These are phyloP conservation scores for Macrophomina phaseolina DNA, from an alignment of 2,329 filamentous ascomycete genomes.

Conservation along the genomic window DNA sequence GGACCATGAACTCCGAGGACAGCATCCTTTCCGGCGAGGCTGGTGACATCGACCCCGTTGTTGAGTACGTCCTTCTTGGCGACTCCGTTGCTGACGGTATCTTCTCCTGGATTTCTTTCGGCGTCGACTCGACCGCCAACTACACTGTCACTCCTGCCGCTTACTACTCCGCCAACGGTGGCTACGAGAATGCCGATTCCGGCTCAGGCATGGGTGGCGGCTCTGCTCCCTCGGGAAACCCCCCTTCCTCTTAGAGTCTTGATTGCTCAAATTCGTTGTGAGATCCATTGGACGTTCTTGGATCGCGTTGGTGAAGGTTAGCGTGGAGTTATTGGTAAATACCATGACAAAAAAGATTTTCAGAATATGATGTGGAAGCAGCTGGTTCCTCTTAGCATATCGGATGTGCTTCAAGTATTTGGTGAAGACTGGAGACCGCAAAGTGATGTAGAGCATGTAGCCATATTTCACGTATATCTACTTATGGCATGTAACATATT, in stretches of 20 bases:
- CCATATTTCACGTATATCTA: no score
- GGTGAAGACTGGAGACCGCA: no score
- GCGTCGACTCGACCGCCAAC: constrained; percentile 23
- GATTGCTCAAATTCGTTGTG: neutral
- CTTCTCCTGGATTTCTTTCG: constrained; percentile 39
- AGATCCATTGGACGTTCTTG: neutral
- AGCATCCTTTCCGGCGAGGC: constrained; percentile 56
- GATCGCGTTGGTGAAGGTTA: neutral
- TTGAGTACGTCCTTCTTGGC: constrained; percentile 64
- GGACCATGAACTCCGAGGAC: constrained; percentile 61
- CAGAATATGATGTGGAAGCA: no score
- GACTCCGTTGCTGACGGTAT: constrained; percentile 47
- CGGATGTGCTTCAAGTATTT: no score
- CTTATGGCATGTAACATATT: no score
- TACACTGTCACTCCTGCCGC: constrained; percentile 27
- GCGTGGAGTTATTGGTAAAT: neutral
- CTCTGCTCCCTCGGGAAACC: constrained; percentile 6
- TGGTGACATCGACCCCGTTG: constrained; percentile 59
- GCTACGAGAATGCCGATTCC: constrained; percentile 21
- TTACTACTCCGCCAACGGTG: constrained; percentile 23
- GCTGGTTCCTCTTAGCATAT: no score
- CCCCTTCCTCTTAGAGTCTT: constrained; percentile 2
- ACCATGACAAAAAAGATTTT: no score
- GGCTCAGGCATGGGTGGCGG: constrained; percentile 15
- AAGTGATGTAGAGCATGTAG: no score